phyloP scores from a whole-genome alignment of 2,329 filamentous ascomycete species.

The Botrytis paeoniae region DNA sequence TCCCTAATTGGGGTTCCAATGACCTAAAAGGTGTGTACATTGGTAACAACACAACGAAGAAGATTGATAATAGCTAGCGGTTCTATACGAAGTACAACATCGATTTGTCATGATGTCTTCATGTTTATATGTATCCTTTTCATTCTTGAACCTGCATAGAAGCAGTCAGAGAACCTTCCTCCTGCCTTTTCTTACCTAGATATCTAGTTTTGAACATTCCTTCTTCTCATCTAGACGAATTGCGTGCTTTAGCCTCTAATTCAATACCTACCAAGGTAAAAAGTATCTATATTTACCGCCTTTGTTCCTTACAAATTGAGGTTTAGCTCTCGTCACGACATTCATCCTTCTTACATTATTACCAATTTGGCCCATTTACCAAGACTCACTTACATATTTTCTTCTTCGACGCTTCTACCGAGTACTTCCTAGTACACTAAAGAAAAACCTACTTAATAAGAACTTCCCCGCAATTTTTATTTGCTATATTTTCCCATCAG shows the following conservation, averaged over 20 bases:
- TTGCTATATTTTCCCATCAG: background rate
- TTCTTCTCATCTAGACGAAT: background rate
- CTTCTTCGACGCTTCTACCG: background rate
- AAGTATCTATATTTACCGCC: background rate
- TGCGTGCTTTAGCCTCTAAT: conserved; percentile 5
- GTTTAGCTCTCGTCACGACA: background rate
- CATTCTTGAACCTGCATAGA: background rate
- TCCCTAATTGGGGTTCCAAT: background rate
- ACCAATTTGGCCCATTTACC: conserved; percentile 9
- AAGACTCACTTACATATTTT: conserved; percentile 12
- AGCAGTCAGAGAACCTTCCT: background rate
- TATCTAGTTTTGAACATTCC: background rate
- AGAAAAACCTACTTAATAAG: background rate
- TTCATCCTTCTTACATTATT: conserved; percentile 1
- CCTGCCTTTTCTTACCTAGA: background rate
- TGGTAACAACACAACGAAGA: background rate
- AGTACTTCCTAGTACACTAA: background rate
- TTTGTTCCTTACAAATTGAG: conserved; percentile 1
- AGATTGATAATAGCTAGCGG: background rate
- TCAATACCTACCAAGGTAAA: background rate
- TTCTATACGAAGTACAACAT: background rate
- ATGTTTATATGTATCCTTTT: background rate
- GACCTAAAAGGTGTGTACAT: background rate
- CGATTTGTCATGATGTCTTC: background rate
- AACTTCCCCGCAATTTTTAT: background rate